phyloP scores from a whole-genome alignment of 2,329 filamentous ascomycete species.

The Simplicillium sp. region DNA sequence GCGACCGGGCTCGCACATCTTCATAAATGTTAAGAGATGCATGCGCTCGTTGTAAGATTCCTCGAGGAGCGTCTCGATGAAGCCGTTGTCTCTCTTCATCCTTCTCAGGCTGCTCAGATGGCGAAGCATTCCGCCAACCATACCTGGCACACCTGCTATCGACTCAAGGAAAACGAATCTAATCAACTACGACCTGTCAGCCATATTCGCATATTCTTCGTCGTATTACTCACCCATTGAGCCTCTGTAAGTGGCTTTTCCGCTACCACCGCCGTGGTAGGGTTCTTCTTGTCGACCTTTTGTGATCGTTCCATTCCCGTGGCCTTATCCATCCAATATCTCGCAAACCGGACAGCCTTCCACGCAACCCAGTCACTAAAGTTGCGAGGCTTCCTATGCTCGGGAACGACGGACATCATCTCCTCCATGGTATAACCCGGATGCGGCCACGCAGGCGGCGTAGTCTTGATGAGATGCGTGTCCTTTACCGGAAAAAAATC shows the following conservation, averaged over 20 bases:
- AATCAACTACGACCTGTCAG: slow-evolving; percentile 41
- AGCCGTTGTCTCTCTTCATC: slow-evolving; percentile 90
- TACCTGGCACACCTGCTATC: slow-evolving; percentile 89
- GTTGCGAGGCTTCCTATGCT: slow-evolving; percentile 64
- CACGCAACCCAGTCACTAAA: slow-evolving; percentile 74
- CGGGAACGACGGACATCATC: slow-evolving; percentile 64
- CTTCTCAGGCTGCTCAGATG: slow-evolving; percentile 77
- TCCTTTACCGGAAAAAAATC: slow-evolving; percentile 55
- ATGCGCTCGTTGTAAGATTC: slow-evolving; percentile 91
- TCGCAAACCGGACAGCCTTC: slow-evolving; percentile 62
- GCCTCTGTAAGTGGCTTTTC: slow-evolving; percentile 63
- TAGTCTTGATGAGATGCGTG: slow-evolving; percentile 51
- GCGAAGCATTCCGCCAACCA: slow-evolving; percentile 91
- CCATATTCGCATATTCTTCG: background rate
- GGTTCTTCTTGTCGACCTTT: slow-evolving; percentile 48
- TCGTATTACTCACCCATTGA: slow-evolving; percentile 55
- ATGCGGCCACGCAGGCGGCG: slow-evolving; percentile 59
- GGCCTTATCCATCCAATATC: slow-evolving; percentile 71
- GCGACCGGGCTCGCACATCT: slow-evolving; percentile 64
- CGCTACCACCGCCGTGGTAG: slow-evolving; percentile 43
- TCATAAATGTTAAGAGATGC: slow-evolving; percentile 88
- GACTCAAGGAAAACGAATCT: slow-evolving; percentile 91
- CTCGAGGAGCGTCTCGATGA: slow-evolving; percentile 87
- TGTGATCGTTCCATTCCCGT: slow-evolving; percentile 69
- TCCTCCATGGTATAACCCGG: slow-evolving; percentile 69